A percentile compares a stretch with the other conserved stretches of the same genome.
These are phyloP conservation scores for Calonectria henricotiae DNA, from an alignment of 2,329 filamentous ascomycete species.

Conservation along the genomic window DNA sequence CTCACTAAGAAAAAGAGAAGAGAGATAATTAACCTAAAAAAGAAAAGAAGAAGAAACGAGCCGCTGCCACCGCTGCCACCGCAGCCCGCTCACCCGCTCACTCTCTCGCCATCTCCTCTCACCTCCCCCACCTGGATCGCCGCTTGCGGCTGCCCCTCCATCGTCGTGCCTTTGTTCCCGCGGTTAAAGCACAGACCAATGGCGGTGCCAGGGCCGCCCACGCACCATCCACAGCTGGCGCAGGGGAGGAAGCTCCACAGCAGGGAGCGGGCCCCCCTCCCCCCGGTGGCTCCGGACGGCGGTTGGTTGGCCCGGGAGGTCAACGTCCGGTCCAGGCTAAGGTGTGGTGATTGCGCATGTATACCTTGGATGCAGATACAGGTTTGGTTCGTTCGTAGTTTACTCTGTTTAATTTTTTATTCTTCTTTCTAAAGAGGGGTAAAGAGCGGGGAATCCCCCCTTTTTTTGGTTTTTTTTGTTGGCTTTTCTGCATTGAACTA, in stretches of 20 bases:
- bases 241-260: not conserved
- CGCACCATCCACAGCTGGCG: constrained; percentile 41
- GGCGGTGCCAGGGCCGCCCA: constrained; percentile 44
- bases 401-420: not conserved
- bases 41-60: not conserved
- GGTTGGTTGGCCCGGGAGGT: constrained; percentile 26
- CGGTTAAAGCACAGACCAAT: constrained; percentile 44
- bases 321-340: constrained; percentile 20
- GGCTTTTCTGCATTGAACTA: constrained; percentile 3
- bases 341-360: constrained; percentile 20
- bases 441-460: not conserved
- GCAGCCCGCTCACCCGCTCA: too few relatives aligned
- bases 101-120: too few relatives aligned
- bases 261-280: not conserved
- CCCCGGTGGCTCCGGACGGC: constrained; percentile 37
- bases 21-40: not conserved
- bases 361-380: not conserved
- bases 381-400: constrained; percentile 7
- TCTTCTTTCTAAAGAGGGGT: not conserved
- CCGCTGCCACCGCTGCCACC: too few relatives aligned
- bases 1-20: not conserved
- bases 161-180: not conserved
- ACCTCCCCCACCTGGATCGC: constrained; percentile 15
- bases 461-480: not conserved
- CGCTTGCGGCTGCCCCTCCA: not conserved